These are phyloP conservation scores for Geotrichum fermentans DNA, from an alignment of 1,139 yeast genomes.

Conservation along the genomic window DNA sequence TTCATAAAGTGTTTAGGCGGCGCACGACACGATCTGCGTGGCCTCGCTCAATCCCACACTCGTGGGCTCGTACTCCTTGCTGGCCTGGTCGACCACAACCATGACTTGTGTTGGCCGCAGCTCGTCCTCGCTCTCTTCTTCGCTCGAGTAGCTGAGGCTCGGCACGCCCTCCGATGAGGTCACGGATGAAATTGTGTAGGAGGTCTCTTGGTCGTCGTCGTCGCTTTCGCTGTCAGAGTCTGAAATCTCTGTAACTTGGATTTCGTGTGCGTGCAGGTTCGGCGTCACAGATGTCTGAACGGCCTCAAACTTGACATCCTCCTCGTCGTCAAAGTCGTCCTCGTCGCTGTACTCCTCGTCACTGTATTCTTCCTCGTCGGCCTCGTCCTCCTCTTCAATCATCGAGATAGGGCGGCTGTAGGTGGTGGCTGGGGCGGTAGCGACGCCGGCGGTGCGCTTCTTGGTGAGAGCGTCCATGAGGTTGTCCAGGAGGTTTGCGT, in stretches of 20 bases:
- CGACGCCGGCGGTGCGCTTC: slow-evolving; percentile 4
- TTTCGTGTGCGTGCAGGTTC: slow-evolving; percentile 1
- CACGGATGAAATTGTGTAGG: neutral
- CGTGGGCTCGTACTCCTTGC: no score
- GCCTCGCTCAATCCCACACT: no score
- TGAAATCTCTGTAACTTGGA: slow-evolving; percentile 6
- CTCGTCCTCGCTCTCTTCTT: slow-evolving; percentile 14
- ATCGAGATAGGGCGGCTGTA: neutral
- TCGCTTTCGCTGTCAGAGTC: slow-evolving; percentile 6
- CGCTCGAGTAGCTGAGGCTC: slow-evolving; percentile 12
- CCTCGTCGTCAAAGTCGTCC: slow-evolving; percentile 18
- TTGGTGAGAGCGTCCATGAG: slow-evolving; percentile 48
- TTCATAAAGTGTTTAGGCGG: no score
- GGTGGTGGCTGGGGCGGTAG: neutral
- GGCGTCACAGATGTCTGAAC: neutral
- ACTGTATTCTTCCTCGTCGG: slow-evolving; percentile 22
- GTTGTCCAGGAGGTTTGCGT: slow-evolving; percentile 70
- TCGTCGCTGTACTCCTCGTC: slow-evolving; percentile 19
- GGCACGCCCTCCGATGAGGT: slow-evolving; percentile 7
- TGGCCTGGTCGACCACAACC: no score
- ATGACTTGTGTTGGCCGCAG: no score
- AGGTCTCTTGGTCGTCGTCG: slow-evolving; percentile 3
- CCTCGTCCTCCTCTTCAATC: slow-evolving; percentile 19
- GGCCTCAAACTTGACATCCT: slow-evolving; percentile 13
- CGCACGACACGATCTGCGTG: no score